Evolutionary conservation across 257 asterid species (phyloP).

Genomic region (Euphrasia confusa): DNA sequence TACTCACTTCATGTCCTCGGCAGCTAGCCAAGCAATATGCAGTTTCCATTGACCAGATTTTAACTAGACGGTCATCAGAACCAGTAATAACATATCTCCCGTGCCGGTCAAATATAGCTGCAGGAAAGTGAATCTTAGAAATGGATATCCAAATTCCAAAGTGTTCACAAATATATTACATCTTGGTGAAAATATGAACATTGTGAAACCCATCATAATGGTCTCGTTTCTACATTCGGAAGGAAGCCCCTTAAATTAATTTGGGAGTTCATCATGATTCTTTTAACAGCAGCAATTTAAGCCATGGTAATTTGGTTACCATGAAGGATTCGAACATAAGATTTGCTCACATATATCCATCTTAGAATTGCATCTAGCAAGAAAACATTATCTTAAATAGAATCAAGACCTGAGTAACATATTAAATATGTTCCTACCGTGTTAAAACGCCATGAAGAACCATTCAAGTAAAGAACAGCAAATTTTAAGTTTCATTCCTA

Average conservation of each 20-base stretch:
- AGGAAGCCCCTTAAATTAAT: slow-evolving; percentile 5
- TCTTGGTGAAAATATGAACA: slow-evolving; percentile 5
- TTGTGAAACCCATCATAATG: slow-evolving; percentile 9
- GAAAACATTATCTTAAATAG: slow-evolving; percentile 22
- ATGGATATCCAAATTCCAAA: slow-evolving; percentile 16
- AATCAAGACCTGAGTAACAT: not conserved
- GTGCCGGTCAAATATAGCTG: slow-evolving; percentile 91
- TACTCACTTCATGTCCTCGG: slow-evolving; percentile 95
- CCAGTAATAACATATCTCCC: slow-evolving; percentile 97
- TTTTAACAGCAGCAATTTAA: not conserved
- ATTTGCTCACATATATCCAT: slow-evolving; percentile 13
- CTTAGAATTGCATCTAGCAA: slow-evolving; percentile 7
- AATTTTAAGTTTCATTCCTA: slow-evolving; percentile 9
- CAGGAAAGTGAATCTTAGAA: slow-evolving; percentile 22
- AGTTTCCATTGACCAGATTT: slow-evolving; percentile 98
- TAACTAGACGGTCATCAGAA: slow-evolving; percentile 95
- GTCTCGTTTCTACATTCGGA: slow-evolving; percentile 7
- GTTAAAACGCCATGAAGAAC: slow-evolving; percentile 2
- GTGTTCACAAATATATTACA: slow-evolving; percentile 18
- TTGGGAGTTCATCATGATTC: slow-evolving; percentile 15
- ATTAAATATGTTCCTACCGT: slow-evolving; percentile 5
- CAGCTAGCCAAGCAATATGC: slow-evolving; percentile 96
- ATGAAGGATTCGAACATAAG: slow-evolving; percentile 1
- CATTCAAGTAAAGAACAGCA: slow-evolving; percentile 2
- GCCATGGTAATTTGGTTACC: slow-evolving; percentile 5